Evolutionary conservation across 768 basidiomycete species (phyloP), one percentile per base, ranked within the genome.

Genomic region (Dacryopinax primogenitus): DNA sequence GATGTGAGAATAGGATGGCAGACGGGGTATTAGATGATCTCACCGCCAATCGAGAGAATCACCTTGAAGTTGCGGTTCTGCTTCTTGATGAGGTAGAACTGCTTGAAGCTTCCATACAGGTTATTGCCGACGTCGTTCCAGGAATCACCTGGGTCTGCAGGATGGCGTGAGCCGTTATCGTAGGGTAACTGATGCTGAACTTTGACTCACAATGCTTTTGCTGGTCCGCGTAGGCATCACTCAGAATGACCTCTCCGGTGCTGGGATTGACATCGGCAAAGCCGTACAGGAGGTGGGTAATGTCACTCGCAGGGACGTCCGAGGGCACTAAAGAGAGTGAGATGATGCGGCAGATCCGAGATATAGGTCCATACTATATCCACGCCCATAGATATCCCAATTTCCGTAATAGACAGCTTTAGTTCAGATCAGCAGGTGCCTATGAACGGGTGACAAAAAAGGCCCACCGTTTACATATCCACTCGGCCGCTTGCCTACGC

Each of bases 21-120:
- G n/a, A n/a, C n/a, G n/a, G n/a, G n/a, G n/a, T n/a, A n/a, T n/a
- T n/a, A n/a, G n/a, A n/a, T 37, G 36, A 9, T 18, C 51, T 58
- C 51, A 58, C 75, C 82, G 28, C 82, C 83, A 34, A 84, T 74
- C 1, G 81, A 82, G 30, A 84, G 73, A 44, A 83, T 69, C 23
- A 82, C 77, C 68, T 83, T 82, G 35, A 83, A 69, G 68, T 81
- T 79, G 15, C 74, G 64, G 51, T 76, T 70, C 61, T 65, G 62
- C 69, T 74, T 71, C 67, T 77, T 77, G 36, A 76, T 62, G 37
- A 73, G 65, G 62, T 75, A 82, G 69, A 87, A 78, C 72, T 91
- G 90, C 76, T 91, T 91, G 70, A 92, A 74, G 73, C 84, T 85
- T 0, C 88, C 89, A 67, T 90, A 92, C 3, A 91, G 75, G 70